Base-by-base conservation (phyloP, 768 basidiomycete genomes). In the Kwoniella dendrophila region DNA sequence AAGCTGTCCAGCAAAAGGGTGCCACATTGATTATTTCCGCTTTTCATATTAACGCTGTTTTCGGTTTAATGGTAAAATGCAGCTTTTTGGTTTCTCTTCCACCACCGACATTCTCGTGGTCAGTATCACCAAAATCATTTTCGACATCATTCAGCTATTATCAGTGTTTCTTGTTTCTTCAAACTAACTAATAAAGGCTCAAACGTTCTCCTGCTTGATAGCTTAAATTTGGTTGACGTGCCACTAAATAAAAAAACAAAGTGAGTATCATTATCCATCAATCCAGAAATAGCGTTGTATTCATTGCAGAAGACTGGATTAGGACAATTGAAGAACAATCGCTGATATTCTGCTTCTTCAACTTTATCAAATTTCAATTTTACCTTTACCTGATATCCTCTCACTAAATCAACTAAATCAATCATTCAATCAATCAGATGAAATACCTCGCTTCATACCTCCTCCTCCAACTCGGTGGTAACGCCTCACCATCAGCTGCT, bases 401-500 rank as follows among this genome's bases (percentile, higher is more conserved):
- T 6, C 41, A 20, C 12, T 20, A 14, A 22, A 27, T n/a, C 34
- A 40, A 24, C 24, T 40, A 6, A 24, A n/a, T 29, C 18, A 26
- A 43, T 8, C n/a, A n/a, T 8, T 43, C 41, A 43, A 8, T 20
- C n/a, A 5, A 5, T 20, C 67, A 74, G 76, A 79, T 80, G 79
- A 80, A 80, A 72, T 68, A 68, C 69, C 83, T 97, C 81, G 94
- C 92, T 82, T 91, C 92, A 70, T 98, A 96, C 85, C 87, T 99
- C 63, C 92, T 99, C 80, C 92, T 97, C 82, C 89, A 90, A 81
- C 85, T 87, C 78, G 96, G 92, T 70, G 96, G 96, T 58, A 97
- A 97, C 77, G 82, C 87, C 74, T 86, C 85, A 66, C 94, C 96
- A 67, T 87, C 88, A 63, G 90, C 90, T 56, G 84, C 75, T 47